These are phyloP conservation scores for Boletus rubroflammeus DNA, from an alignment of 768 basidiomycete species.

Conservation along the genomic window DNA sequence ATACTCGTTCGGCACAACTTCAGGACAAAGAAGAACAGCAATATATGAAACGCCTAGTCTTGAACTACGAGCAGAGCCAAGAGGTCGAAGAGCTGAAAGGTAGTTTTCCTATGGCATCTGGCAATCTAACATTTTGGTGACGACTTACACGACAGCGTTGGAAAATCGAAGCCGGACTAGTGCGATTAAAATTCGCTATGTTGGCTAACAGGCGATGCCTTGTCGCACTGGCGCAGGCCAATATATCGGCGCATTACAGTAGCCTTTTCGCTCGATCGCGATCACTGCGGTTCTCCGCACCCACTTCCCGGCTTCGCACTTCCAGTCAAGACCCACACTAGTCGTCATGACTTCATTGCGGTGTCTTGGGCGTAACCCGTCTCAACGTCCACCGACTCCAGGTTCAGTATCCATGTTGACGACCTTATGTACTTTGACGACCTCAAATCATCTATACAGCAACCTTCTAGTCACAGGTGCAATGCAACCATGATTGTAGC, in stretches of 20 bases:
- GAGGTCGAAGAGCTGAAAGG: conserved; percentile 82
- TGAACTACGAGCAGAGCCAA: conserved; percentile 87
- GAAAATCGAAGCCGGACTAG: conserved; percentile 65
- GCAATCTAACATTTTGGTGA: background rate
- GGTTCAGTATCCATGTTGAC: conserved; percentile 19
- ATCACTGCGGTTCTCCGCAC: conserved; percentile 20
- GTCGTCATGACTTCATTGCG: conserved; percentile 12
- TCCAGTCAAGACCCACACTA: conserved; percentile 18
- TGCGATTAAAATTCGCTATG: conserved; percentile 74
- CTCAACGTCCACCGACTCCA: conserved; percentile 7
- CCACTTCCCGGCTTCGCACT: conserved; percentile 18
- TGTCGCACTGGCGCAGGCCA: conserved; percentile 10
- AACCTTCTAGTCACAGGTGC: conserved; percentile 4
- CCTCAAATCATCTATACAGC: conserved; percentile 8
- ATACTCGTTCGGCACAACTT: conserved; percentile 86
- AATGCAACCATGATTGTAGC: conserved; percentile 11
- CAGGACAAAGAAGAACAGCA: conserved; percentile 97
- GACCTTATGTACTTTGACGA: conserved; percentile 29
- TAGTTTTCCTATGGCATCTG: conserved; percentile 19
- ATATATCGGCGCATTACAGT: conserved; percentile 18
- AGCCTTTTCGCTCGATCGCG: conserved; percentile 22
- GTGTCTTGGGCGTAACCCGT: conserved; percentile 13
- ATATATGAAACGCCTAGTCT: conserved; percentile 91
- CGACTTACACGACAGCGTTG: conserved; percentile 41
- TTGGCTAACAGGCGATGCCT: conserved; percentile 45